Evolutionary conservation across 179 eudicot species (phyloP).

Genomic region (Silene coronaria): DNA sequence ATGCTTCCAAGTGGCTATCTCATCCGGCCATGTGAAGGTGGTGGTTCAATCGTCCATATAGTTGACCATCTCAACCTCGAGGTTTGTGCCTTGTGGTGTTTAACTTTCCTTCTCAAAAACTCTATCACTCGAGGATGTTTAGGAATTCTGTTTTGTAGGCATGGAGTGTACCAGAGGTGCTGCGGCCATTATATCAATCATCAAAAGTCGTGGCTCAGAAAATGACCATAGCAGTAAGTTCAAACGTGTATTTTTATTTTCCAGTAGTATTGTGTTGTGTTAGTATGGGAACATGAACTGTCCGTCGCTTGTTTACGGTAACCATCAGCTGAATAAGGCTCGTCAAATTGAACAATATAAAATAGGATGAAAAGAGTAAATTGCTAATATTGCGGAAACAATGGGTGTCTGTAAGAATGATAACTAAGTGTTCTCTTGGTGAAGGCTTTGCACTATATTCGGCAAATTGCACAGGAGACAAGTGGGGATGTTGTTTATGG

Average conservation of each 20-base stretch:
- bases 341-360: no score
- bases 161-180: conserved; percentile 96
- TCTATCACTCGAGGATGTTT: neutral
- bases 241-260: neutral
- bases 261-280: neutral
- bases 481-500: conserved; percentile 92
- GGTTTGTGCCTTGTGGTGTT: conserved; percentile 42
- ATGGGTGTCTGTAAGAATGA: neutral
- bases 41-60: conserved; percentile 89
- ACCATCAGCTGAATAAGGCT: neutral
- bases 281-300: neutral
- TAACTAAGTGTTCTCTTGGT: conserved; percentile 15
- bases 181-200: conserved; percentile 87
- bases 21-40: conserved; percentile 93
- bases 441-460: conserved; percentile 74
- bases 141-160: conserved; percentile 41
- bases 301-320: neutral
- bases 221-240: conserved; percentile 85
- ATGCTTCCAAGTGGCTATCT: conserved; percentile 95
- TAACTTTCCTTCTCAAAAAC: neutral
- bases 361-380: no score
- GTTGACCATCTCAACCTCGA: conserved; percentile 91
- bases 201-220: conserved; percentile 93
- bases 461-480: conserved; percentile 91
- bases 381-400: neutral